Evolutionary conservation across 352 stramenopile genomes (phyloP).

Genomic region (Pythium graminicola): DNA sequence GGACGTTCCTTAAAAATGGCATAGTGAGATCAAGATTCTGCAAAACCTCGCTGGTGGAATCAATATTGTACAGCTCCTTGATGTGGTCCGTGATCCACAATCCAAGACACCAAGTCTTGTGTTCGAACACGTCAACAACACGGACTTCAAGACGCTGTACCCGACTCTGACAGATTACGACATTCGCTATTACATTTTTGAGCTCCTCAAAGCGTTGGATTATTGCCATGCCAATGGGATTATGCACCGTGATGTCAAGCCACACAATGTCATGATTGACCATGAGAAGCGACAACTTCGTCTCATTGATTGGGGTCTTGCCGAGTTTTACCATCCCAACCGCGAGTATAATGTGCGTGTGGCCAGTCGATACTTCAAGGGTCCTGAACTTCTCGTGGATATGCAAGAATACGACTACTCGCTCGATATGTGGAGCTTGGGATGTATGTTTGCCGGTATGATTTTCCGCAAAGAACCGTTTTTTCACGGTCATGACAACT

Average conservation of each 20-base stretch:
- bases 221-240: constrained; percentile 99
- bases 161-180: constrained; percentile 98
- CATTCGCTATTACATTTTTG: constrained; percentile 99
- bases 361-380: constrained; percentile 99
- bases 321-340: constrained; percentile 98
- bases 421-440: constrained; percentile 98
- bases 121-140: constrained; percentile 99
- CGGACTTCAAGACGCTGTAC: constrained; percentile 99
- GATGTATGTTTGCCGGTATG: constrained; percentile 99
- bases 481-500: constrained; percentile 99
- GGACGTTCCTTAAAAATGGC: too few relatives aligned
- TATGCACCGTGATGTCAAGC: constrained; percentile 99
- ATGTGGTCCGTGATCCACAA: constrained; percentile 97
- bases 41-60: constrained; percentile 98
- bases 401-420: constrained; percentile 99
- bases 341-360: constrained; percentile 99
- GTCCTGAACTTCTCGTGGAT: constrained; percentile 97
- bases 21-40: constrained; percentile 98
- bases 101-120: constrained; percentile 98
- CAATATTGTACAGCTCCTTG: constrained; percentile 98
- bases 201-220: constrained; percentile 94
- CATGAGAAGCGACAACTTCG: constrained; percentile 97
- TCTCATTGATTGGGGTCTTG: constrained; percentile 99
- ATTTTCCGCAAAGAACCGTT: constrained; percentile 99
- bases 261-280: constrained; percentile 99